Evolutionary conservation across 352 stramenopile genomes (phyloP).

Genomic region (Phytopythium aichiense): DNA sequence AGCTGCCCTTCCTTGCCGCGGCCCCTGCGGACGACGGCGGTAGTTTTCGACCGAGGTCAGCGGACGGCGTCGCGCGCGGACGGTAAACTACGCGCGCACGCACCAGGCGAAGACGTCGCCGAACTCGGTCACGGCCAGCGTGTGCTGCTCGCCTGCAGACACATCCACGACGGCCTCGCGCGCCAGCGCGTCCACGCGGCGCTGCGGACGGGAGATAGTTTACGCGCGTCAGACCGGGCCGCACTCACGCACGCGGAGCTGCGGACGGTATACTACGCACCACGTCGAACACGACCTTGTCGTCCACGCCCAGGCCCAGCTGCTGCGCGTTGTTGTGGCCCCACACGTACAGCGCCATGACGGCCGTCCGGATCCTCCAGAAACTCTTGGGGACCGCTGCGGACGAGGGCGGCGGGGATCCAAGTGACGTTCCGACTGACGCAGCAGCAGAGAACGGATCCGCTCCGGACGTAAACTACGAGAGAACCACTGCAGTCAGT

Average conservation of each 20-base stretch:
- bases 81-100: neutral
- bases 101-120: constrained; percentile 78
- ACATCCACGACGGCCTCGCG: constrained; percentile 67
- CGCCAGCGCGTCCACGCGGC: constrained; percentile 44
- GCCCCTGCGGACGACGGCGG: constrained; percentile 22
- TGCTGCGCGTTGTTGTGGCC: constrained; percentile 72
- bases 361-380: neutral
- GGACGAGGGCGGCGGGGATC: neutral
- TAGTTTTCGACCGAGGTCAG: neutral
- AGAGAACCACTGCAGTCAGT: no score
- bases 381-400: neutral
- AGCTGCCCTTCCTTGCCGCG: constrained; percentile 69
- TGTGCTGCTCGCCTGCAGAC: constrained; percentile 70
- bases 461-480: neutral
- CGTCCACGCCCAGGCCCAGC: constrained; percentile 42
- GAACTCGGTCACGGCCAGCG: constrained; percentile 75
- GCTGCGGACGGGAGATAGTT: constrained; percentile 22
- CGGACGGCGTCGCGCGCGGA: neutral
- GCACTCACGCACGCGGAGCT: no score
- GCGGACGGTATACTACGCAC: constrained; percentile 11
- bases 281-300: constrained; percentile 59
- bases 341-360: constrained; percentile 78
- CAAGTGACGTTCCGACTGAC: neutral
- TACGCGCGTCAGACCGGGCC: neutral
- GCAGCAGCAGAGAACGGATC: neutral